A percentile compares a stretch with the other conserved stretches of the same genome.
These are phyloP conservation scores for Curvularia sp. DNA, from an alignment of 2,329 filamentous ascomycete genomes.

Conservation along the genomic window DNA sequence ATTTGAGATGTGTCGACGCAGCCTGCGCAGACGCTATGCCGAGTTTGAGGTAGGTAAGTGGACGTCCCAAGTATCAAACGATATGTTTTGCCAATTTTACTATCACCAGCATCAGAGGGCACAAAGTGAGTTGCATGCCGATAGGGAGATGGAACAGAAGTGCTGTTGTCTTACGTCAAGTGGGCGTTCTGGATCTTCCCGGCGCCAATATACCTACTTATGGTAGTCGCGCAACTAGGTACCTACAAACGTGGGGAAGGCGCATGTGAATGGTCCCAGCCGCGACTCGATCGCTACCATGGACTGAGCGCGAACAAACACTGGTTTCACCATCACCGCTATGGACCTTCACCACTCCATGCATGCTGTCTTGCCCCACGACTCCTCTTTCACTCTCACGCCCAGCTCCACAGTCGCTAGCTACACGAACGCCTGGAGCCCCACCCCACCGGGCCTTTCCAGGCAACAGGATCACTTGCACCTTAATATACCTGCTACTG, in stretches of 20 bases:
- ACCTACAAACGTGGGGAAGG: slow-evolving; percentile 6
- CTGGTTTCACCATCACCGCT: background rate
- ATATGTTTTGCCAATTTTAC: too few species aligned
- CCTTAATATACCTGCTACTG: background rate
- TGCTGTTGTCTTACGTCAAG: too few species aligned
- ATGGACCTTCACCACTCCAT: slow-evolving; percentile 1
- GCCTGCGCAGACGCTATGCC: too few species aligned
- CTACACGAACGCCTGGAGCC: slow-evolving; percentile 15
- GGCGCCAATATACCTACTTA: too few species aligned
- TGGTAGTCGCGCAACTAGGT: too few species aligned
- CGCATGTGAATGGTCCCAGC: slow-evolving; percentile 1
- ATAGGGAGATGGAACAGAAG: too few species aligned
- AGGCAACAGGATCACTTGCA: slow-evolving; percentile 25
- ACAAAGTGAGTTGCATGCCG: too few species aligned
- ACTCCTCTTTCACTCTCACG: slow-evolving; percentile 1
- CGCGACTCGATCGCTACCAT: background rate
- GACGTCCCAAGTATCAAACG: too few species aligned
- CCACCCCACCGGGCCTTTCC: slow-evolving; percentile 18
- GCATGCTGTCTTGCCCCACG: background rate
- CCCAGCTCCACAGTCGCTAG: slow-evolving; percentile 5
- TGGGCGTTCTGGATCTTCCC: too few species aligned
- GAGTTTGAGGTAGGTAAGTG: too few species aligned
- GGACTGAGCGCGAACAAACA: background rate
- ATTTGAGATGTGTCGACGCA: too few species aligned
- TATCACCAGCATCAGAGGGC: too few species aligned